These are phyloP conservation scores for Debaryomyces castellii DNA, from an alignment of 805 yeast species.

Conservation along the genomic window DNA sequence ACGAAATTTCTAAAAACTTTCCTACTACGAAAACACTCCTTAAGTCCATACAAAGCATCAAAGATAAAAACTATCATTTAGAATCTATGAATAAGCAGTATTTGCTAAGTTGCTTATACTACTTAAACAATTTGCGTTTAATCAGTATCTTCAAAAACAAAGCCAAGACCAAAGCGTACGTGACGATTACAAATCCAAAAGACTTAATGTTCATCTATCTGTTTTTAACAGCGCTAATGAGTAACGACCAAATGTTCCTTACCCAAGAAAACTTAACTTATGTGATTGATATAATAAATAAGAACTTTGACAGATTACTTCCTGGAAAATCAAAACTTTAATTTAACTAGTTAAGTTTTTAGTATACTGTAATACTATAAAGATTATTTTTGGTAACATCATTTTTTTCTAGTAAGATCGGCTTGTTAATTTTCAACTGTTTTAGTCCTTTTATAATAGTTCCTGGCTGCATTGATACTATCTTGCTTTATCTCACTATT, in stretches of 20 bases:
- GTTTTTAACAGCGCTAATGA: slow-evolving; percentile 7
- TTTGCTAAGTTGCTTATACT: slow-evolving; percentile 37
- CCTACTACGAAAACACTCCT: slow-evolving; percentile 35
- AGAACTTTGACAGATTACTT: slow-evolving; percentile 17
- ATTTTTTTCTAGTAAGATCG: no score
- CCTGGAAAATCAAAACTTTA: not conserved
- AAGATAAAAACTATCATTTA: slow-evolving; percentile 14
- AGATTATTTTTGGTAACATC: no score
- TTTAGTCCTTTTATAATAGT: no score
- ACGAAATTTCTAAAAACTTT: slow-evolving; percentile 20
- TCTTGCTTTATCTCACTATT: no score
- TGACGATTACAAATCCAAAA: slow-evolving; percentile 24
- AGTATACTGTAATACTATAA: no score
- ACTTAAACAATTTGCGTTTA: slow-evolving; percentile 33
- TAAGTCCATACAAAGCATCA: slow-evolving; percentile 22
- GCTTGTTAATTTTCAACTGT: no score
- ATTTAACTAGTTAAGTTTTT: not conserved
- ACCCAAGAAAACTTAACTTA: slow-evolving; percentile 20
- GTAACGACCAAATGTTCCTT: slow-evolving; percentile 4
- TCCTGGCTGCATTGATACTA: no score
- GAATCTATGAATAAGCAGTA: slow-evolving; percentile 44
- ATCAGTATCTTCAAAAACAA: slow-evolving; percentile 40
- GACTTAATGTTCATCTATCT: slow-evolving; percentile 21
- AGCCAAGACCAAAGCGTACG: slow-evolving; percentile 41
- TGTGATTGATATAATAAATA: slow-evolving; percentile 33